Conservation (phyloP, 176 grass and related monocot species). For the Zoysia pacifica region DNA sequence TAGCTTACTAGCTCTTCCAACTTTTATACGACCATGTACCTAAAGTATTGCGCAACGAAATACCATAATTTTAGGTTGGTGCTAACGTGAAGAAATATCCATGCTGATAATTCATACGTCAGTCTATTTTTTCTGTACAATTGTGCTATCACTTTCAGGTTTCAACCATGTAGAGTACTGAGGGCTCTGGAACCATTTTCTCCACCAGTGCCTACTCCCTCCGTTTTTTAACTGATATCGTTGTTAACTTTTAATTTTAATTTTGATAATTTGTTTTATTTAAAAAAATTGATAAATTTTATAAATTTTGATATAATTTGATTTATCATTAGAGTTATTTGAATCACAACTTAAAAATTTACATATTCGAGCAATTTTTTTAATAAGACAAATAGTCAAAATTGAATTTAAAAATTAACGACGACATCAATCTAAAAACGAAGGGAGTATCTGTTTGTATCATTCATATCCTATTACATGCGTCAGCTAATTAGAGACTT, state of each 20-base stretch:
- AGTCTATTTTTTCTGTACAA: neutral
- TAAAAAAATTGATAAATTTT: too few relatives aligned
- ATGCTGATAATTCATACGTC: neutral
- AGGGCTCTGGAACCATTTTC: neutral
- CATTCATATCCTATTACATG: neutral
- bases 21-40: neutral
- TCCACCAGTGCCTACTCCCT: neutral
- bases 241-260: too few relatives aligned
- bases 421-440: too few relatives aligned
- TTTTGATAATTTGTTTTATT: too few relatives aligned
- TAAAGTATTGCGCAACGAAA: neutral
- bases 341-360: too few relatives aligned
- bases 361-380: too few relatives aligned
- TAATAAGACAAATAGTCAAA: too few relatives aligned
- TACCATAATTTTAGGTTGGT: neutral
- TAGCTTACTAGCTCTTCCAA: neutral
- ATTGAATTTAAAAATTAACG: too few relatives aligned
- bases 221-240: too few relatives aligned
- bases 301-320: too few relatives aligned
- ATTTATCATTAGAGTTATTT: too few relatives aligned
- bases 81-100: slow-evolving; percentile 24
- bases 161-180: neutral
- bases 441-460: slow-evolving; percentile 7
- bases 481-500: neutral
- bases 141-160: neutral